These are phyloP conservation scores for Tolypocladium inflatum DNA, from an alignment of 2,329 filamentous ascomycete species.

Conservation along the genomic window DNA sequence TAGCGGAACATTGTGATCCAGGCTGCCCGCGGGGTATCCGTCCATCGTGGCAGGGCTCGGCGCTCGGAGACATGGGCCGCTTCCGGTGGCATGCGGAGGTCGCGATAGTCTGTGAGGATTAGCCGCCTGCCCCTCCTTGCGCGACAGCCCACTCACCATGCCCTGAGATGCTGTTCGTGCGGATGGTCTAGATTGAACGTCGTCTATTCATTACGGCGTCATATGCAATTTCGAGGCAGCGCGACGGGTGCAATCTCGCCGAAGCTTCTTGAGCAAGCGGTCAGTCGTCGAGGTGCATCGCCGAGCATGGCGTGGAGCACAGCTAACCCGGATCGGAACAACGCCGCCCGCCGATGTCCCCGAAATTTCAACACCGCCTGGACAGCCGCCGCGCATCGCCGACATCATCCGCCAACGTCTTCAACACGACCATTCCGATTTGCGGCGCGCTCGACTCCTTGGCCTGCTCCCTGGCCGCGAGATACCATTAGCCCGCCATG, in stretches of 20 bases:
- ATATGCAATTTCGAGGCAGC: background rate
- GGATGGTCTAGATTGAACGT: background rate
- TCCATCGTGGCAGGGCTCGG: conserved; percentile 48
- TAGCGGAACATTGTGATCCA: conserved; percentile 80
- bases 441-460: background rate
- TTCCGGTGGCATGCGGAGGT: background rate
- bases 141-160: background rate
- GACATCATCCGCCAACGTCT: background rate
- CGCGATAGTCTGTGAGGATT: background rate
- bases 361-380: conserved; percentile 6
- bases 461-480: conserved; percentile 1
- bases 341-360: conserved; percentile 10
- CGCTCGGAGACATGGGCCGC: conserved; percentile 11
- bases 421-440: background rate
- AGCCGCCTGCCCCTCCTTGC: background rate
- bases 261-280: background rate
- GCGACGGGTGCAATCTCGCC: background rate
- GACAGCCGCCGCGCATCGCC: background rate
- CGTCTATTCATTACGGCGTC: background rate
- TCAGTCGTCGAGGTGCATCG: background rate
- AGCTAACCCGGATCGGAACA: conserved; percentile 18
- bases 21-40: conserved; percentile 67
- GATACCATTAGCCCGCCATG: conserved; percentile 35
- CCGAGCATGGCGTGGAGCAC: background rate
- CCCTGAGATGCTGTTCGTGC: background rate